A percentile compares a stretch with the other conserved stretches of the same genome.
These are phyloP conservation scores for Eleusine indica DNA, from an alignment of 176 grass and related monocot species.

Conservation along the genomic window DNA sequence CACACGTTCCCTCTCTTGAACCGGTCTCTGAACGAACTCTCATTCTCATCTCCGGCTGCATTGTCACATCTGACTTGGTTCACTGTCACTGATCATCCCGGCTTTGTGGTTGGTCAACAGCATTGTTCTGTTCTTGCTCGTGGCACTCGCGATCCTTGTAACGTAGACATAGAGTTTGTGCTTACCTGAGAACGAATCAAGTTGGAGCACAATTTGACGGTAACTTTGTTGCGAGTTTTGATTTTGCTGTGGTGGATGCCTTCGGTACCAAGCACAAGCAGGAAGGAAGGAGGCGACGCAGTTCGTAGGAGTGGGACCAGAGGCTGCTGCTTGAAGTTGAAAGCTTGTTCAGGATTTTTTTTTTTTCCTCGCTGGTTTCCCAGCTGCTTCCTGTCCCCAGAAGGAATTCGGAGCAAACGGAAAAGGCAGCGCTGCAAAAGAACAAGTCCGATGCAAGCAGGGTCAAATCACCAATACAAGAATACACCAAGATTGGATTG, in stretches of 20 bases:
- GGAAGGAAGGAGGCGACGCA: not conserved
- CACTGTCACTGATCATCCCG: not conserved
- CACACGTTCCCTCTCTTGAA: not conserved
- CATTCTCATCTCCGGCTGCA: not conserved
- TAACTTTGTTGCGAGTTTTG: not conserved
- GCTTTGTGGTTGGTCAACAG: not conserved
- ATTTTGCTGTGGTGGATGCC: not conserved
- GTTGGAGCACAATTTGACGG: not conserved
- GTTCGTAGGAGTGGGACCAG: not conserved
- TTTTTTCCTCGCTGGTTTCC: not conserved
- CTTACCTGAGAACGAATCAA: not conserved
- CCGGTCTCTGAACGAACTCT: not conserved
- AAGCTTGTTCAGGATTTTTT: not conserved
- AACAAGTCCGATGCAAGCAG: not conserved
- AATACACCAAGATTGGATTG: not conserved
- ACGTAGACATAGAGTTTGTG: not conserved
- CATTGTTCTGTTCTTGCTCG: not conserved
- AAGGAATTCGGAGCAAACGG: not conserved
- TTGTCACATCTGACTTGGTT: not conserved
- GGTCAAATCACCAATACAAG: not conserved
- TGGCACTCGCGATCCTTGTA: not conserved
- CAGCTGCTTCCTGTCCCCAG: slow-evolving; percentile 13
- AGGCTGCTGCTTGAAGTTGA: not conserved
- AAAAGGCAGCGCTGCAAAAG: not conserved
- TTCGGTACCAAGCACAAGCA: slow-evolving; percentile 1